Evolutionary conservation across 805 yeast genomes (phyloP).

Genomic region (Geotrichum ghanense): DNA sequence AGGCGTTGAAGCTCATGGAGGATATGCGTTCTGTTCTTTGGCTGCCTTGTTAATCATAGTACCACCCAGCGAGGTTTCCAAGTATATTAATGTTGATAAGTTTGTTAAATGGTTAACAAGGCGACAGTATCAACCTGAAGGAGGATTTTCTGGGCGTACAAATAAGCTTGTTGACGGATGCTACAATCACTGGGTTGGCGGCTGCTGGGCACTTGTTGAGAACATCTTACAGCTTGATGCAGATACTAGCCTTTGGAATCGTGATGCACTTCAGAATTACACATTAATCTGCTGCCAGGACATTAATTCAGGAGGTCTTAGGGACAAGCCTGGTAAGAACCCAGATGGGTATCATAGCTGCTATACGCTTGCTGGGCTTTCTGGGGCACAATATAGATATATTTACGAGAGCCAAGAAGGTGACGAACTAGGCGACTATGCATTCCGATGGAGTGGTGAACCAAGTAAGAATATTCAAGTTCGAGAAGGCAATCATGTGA

Average conservation of each 20-base stretch:
- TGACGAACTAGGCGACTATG: conserved; percentile 16
- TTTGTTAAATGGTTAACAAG: conserved; percentile 55
- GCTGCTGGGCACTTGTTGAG: conserved; percentile 53
- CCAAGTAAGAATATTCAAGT: conserved; percentile 11
- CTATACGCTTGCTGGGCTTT: conserved; percentile 68
- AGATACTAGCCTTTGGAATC: conserved; percentile 30
- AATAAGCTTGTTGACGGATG: conserved; percentile 95
- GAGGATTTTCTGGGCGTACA: conserved; percentile 82
- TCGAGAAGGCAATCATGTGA: conserved; percentile 13
- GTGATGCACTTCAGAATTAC: conserved; percentile 50
- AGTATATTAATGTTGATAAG: conserved; percentile 34
- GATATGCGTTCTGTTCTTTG: conserved; percentile 85
- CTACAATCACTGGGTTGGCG: conserved; percentile 94
- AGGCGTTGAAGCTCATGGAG: conserved; percentile 90
- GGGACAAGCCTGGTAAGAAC: conserved; percentile 74
- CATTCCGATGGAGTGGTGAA: conserved; percentile 23
- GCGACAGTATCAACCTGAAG: conserved; percentile 65
- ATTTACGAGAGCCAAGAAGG: conserved; percentile 12
- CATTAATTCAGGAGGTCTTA: conserved; percentile 53
- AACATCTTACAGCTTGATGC: conserved; percentile 29
- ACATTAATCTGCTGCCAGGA: conserved; percentile 68
- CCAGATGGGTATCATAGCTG: conserved; percentile 90
- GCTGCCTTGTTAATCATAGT: conserved; percentile 46
- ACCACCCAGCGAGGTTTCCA: conserved; percentile 25
- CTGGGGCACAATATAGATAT: conserved; percentile 41